A percentile compares a stretch with the other conserved stretches of the same genome.
Conservation (phyloP, 176 grass and related monocot species). For the Tillandsia fasciculata region DNA sequence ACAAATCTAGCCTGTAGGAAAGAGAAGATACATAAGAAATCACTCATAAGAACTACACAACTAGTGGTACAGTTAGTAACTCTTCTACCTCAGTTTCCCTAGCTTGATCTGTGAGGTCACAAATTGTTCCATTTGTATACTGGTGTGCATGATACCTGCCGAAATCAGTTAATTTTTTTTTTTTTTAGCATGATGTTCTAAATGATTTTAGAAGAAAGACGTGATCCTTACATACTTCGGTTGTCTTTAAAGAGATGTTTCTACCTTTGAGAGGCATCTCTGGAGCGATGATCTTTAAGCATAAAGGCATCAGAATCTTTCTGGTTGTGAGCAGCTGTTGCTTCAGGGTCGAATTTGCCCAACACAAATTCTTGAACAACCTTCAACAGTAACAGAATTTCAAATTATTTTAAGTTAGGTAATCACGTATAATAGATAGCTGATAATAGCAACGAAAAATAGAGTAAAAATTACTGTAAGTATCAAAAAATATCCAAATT, state of each 20-base stretch:
- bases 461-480: no score
- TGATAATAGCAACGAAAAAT: no score
- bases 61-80: not conserved
- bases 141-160: constrained; percentile 83
- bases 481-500: no score
- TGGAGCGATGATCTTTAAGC: constrained; percentile 34
- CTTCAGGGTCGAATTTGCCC: constrained; percentile 65
- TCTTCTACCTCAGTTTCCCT: constrained; percentile 69
- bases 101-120: constrained; percentile 69
- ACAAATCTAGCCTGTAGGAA: constrained; percentile 75
- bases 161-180: constrained; percentile 4
- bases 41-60: not conserved
- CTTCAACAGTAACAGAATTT: constrained; percentile 21
- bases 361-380: constrained; percentile 93
- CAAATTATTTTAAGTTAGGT: no score
- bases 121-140: constrained; percentile 79
- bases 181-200: not conserved
- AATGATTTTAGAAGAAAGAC: not conserved
- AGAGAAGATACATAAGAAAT: not conserved
- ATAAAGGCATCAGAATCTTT: constrained; percentile 45
- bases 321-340: constrained; percentile 50
- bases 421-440: no score
- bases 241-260: not conserved
- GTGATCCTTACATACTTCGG: not conserved
- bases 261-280: constrained; percentile 78